Evolutionary conservation across 2,329 filamentous ascomycete species (phyloP).

Genomic region (Cordyceps sp.): DNA sequence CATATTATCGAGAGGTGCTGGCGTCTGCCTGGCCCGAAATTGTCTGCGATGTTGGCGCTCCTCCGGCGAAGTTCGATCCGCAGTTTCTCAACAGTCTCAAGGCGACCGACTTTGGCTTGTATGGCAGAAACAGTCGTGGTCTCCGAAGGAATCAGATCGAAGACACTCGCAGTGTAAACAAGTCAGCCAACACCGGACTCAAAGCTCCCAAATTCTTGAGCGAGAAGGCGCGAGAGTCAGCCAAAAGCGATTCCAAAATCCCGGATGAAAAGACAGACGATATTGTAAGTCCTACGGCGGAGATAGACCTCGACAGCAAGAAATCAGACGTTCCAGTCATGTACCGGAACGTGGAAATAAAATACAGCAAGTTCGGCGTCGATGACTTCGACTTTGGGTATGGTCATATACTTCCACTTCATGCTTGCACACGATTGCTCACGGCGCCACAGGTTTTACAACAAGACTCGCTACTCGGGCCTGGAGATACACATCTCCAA

Average conservation of each 20-base stretch:
- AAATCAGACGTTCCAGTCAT: slow-evolving; percentile 73
- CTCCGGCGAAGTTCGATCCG: slow-evolving; percentile 58
- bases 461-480: slow-evolving; percentile 80
- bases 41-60: slow-evolving; percentile 71
- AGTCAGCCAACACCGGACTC: slow-evolving; percentile 40
- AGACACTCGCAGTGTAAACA: slow-evolving; percentile 50
- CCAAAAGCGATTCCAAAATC: slow-evolving; percentile 24
- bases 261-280: slow-evolving; percentile 34
- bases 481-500: slow-evolving; percentile 94
- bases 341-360: slow-evolving; percentile 92
- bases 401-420: slow-evolving; percentile 14
- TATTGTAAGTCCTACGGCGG: slow-evolving; percentile 46
- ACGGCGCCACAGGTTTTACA: slow-evolving; percentile 57
- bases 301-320: slow-evolving; percentile 53
- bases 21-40: slow-evolving; percentile 84
- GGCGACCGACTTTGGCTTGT: slow-evolving; percentile 57
- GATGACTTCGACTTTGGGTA: slow-evolving; percentile 96
- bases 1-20: slow-evolving; percentile 77
- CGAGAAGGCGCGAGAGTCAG: slow-evolving; percentile 66
- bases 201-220: slow-evolving; percentile 84
- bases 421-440: slow-evolving; percentile 4
- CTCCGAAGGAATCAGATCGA: slow-evolving; percentile 69
- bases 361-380: slow-evolving; percentile 98
- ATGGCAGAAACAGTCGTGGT: slow-evolving; percentile 60
- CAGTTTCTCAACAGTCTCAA: slow-evolving; percentile 53